phyloP scores from a whole-genome alignment of 208 protist species.

The Trypanosoma scelopori region DNA sequence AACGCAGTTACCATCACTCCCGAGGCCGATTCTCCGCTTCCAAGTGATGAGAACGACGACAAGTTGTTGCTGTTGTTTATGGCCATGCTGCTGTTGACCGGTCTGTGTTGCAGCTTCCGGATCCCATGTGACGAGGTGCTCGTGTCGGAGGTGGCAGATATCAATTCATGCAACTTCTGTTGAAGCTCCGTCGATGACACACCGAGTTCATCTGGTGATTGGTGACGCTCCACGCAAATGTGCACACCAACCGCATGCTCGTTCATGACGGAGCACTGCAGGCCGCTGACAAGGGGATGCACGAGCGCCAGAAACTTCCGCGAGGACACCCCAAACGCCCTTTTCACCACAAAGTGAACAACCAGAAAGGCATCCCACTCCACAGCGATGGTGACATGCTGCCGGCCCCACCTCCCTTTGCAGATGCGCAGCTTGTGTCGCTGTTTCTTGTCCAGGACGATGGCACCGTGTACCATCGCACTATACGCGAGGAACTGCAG shows the following conservation, averaged over 20 bases:
- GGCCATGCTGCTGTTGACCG: neutral
- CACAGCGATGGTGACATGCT: slow-evolving; percentile 69
- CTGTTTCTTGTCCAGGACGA: slow-evolving; percentile 59
- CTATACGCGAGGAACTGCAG: slow-evolving; percentile 78
- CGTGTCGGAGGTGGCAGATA: slow-evolving; percentile 29
- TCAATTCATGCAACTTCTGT: slow-evolving; percentile 27
- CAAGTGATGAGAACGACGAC: neutral
- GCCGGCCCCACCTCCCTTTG: slow-evolving; percentile 61
- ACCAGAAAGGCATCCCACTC: slow-evolving; percentile 85
- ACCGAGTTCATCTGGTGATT: slow-evolving; percentile 52
- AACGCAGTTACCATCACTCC: neutral
- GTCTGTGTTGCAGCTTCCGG: neutral
- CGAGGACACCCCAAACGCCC: slow-evolving; percentile 39
- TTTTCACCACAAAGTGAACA: slow-evolving; percentile 69
- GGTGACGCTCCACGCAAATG: slow-evolving; percentile 47
- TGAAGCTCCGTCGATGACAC: slow-evolving; percentile 37
- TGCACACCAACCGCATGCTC: slow-evolving; percentile 29
- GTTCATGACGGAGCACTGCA: slow-evolving; percentile 42
- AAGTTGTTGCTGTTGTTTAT: neutral
- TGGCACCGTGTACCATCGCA: slow-evolving; percentile 42
- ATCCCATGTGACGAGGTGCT: slow-evolving; percentile 3
- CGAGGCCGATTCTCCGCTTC: neutral
- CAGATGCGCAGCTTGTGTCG: slow-evolving; percentile 50
- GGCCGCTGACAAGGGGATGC: slow-evolving; percentile 70
- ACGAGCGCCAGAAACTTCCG: slow-evolving; percentile 64